Conservation (phyloP, 1,284 basidiomycete genomes). For the Cerrena zonata region DNA sequence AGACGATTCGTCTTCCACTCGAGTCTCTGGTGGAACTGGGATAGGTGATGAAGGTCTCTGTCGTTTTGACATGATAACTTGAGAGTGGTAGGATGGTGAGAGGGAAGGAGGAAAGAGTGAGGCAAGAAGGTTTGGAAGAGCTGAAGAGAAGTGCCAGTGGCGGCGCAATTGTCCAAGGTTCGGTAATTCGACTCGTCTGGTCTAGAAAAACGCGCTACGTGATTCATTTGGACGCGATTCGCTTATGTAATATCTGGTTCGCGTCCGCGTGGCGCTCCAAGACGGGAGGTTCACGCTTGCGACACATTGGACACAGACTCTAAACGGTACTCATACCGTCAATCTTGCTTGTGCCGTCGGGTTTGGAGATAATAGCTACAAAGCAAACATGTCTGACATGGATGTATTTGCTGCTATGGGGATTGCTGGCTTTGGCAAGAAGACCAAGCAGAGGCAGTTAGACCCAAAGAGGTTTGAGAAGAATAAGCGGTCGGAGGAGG, state of each 20-base stretch:
- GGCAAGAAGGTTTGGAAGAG: background rate
- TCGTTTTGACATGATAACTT: constrained; percentile 59
- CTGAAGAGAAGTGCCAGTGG: background rate
- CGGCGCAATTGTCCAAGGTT: background rate
- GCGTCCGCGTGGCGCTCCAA: background rate
- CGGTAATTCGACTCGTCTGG: background rate
- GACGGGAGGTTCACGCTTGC: background rate
- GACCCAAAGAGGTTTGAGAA: constrained; percentile 71
- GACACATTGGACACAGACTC: no score
- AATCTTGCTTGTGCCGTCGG: no score
- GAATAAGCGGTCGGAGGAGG: constrained; percentile 59
- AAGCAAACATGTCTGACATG: constrained; percentile 49
- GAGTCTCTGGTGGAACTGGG: constrained; percentile 34
- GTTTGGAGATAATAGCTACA: no score
- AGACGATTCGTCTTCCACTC: constrained; percentile 17
- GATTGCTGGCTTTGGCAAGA: constrained; percentile 73
- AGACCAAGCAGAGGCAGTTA: constrained; percentile 55
- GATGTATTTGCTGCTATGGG: constrained; percentile 77
- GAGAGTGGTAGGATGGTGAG: background rate
- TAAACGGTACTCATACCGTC: no score
- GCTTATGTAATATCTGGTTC: background rate
- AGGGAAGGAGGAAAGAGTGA: constrained; percentile 4
- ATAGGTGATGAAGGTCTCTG: constrained; percentile 51
- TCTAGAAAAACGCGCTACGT: background rate
- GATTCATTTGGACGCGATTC: background rate